These are phyloP conservation scores for Fusarium citri DNA, from an alignment of 2,329 filamentous ascomycete genomes.

Conservation along the genomic window DNA sequence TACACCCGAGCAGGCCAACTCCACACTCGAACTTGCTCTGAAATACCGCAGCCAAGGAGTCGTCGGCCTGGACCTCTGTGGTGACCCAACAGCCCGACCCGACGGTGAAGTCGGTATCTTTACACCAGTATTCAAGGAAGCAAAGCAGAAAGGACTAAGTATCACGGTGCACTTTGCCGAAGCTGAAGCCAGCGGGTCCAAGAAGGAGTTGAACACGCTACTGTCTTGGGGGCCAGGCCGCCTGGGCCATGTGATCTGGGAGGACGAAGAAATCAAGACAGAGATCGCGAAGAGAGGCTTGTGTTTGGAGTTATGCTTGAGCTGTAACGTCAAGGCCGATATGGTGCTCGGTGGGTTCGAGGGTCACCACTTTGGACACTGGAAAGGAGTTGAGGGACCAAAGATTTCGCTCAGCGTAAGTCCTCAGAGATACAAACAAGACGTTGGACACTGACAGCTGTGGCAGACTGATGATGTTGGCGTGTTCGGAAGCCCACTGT, in stretches of 20 bases:
- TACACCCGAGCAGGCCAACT: constrained; percentile 67
- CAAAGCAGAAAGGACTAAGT: constrained; percentile 65
- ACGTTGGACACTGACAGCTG: constrained; percentile 1
- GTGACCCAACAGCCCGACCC: constrained; percentile 68
- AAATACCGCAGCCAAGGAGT: constrained; percentile 66
- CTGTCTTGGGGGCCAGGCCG: constrained; percentile 75
- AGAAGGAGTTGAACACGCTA: constrained; percentile 71
- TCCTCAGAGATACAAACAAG: constrained; percentile 34
- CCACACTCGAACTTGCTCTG: constrained; percentile 72
- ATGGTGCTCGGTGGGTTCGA: constrained; percentile 74
- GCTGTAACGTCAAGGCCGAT: constrained; percentile 82
- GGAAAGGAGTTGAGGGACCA: constrained; percentile 69
- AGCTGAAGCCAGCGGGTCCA: constrained; percentile 65
- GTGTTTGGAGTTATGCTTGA: constrained; percentile 81
- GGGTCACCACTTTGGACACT: constrained; percentile 82
- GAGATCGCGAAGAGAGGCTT: constrained; percentile 65
- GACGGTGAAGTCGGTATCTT: constrained; percentile 71
- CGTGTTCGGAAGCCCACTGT: constrained; percentile 80
- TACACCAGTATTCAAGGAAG: constrained; percentile 67
- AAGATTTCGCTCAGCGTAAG: constrained; percentile 76
- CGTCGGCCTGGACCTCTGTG: constrained; percentile 83
- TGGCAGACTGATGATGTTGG: constrained; percentile 84
- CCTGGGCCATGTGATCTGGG: constrained; percentile 83
- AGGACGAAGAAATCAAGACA: constrained; percentile 68
- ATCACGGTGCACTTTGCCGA: constrained; percentile 86